phyloP scores from a whole-genome alignment of 2,329 filamentous ascomycete genomes.

The Hymenoscyphus salicellus region DNA sequence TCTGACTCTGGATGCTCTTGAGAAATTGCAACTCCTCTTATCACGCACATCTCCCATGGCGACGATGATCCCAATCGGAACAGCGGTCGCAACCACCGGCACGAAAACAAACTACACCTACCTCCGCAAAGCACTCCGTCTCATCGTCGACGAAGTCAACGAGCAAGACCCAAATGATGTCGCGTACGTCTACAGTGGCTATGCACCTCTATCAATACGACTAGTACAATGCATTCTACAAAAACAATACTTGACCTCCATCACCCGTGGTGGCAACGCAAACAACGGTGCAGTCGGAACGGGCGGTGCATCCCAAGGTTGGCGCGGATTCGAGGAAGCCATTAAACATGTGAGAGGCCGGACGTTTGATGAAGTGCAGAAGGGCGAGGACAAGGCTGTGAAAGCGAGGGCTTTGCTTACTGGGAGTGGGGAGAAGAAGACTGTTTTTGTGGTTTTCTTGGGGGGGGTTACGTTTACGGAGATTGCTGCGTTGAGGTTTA shows the following conservation, averaged over 20 bases:
- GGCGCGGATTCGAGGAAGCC: conserved; percentile 90
- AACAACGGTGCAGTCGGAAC: conserved; percentile 46
- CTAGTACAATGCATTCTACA: conserved; percentile 91
- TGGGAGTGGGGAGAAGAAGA: conserved; percentile 72
- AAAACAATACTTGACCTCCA: conserved; percentile 75
- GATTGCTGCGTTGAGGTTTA: conserved; percentile 87
- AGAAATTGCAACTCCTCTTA: conserved; percentile 83
- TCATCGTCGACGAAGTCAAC: conserved; percentile 95
- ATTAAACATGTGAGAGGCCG: conserved; percentile 83
- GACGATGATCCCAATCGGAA: conserved; percentile 75
- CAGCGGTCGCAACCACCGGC: conserved; percentile 52
- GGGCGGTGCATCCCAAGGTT: conserved; percentile 68
- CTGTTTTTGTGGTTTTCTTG: conserved; percentile 92
- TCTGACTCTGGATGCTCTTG: conserved; percentile 80
- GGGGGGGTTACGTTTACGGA: conserved; percentile 97
- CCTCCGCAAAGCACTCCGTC: conserved; percentile 76
- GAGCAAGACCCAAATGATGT: conserved; percentile 93
- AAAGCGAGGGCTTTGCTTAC: conserved; percentile 81
- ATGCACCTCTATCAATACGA: conserved; percentile 86
- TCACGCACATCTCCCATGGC: conserved; percentile 73
- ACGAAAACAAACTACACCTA: conserved; percentile 87
- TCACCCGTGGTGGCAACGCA: conserved; percentile 61
- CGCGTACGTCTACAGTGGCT: conserved; percentile 97
- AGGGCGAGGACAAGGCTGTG: conserved; percentile 87
- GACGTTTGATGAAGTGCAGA: conserved; percentile 89